A percentile compares a stretch with the other conserved stretches of the same genome.
These are phyloP conservation scores for Monosporascus sp. DNA, from an alignment of 2,329 filamentous ascomycete genomes.

Conservation along the genomic window DNA sequence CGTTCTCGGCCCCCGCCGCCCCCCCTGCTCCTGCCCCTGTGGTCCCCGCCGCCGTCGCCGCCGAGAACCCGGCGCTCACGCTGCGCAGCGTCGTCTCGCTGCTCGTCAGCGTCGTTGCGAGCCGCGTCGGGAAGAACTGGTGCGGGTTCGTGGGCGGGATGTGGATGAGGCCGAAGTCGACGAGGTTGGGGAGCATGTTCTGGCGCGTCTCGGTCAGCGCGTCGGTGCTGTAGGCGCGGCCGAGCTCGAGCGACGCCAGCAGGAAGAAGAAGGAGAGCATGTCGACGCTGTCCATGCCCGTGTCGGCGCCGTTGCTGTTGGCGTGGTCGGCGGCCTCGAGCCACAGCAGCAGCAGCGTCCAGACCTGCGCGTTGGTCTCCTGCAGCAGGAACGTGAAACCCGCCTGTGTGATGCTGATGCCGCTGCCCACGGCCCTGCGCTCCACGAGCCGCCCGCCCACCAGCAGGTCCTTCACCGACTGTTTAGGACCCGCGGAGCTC, in stretches of 20 bases:
- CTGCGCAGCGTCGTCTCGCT: conserved; percentile 64
- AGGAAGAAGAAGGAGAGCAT: conserved; percentile 96
- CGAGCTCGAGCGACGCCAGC: conserved; percentile 86
- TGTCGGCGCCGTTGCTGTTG: conserved; percentile 25
- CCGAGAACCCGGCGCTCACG: conserved; percentile 62
- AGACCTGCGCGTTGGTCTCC: conserved; percentile 93
- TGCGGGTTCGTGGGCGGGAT: conserved; percentile 51
- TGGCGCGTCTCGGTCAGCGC: conserved; percentile 76
- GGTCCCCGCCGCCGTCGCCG: conserved; percentile 43
- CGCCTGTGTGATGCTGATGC: conserved; percentile 77
- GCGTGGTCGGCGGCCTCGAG: conserved; percentile 69
- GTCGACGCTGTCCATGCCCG: conserved; percentile 74
- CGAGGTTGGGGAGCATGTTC: conserved; percentile 84
- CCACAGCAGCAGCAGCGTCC: conserved; percentile 91
- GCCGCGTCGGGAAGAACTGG: conserved; percentile 82
- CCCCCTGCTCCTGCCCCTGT: conserved; percentile 6
- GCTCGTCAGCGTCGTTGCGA: conserved; percentile 88
- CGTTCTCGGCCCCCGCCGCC: conserved; percentile 13
- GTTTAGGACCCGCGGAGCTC: conserved; percentile 52
- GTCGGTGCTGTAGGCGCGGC: conserved; percentile 81
- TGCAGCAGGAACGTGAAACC: conserved; percentile 94
- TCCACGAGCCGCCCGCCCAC: conserved; percentile 77
- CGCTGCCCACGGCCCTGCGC: conserved; percentile 32
- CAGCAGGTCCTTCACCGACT: conserved; percentile 79
- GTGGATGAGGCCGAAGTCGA: conserved; percentile 91